These are phyloP conservation scores for Pisolithus microcarpus DNA, from an alignment of 768 basidiomycete genomes.

Conservation along the genomic window DNA sequence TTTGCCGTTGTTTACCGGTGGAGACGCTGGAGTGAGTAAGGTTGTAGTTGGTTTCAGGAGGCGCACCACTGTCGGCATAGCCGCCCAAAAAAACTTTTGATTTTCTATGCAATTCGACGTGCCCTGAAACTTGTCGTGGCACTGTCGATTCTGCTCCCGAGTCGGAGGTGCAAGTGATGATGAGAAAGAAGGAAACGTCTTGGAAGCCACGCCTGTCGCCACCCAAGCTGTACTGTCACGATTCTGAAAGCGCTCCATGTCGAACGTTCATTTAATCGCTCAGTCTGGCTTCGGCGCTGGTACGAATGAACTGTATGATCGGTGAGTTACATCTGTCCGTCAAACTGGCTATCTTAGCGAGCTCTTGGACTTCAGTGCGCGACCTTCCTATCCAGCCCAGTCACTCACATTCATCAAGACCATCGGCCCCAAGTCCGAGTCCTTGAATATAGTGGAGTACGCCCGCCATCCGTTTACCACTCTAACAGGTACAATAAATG, in stretches of 20 bases:
- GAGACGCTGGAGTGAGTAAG: neutral
- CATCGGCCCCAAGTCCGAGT: constrained; percentile 30
- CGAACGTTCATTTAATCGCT: constrained; percentile 58
- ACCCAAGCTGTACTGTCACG: neutral
- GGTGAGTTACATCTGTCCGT: constrained; percentile 29
- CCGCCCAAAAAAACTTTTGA: too few species aligned
- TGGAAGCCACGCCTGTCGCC: neutral
- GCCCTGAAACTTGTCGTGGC: too few species aligned
- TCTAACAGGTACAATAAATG: constrained; percentile 1
- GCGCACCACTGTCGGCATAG: too few species aligned
- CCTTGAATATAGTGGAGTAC: constrained; percentile 66
- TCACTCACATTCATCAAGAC: constrained; percentile 57
- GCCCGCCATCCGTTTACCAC: constrained; percentile 15
- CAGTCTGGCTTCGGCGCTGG: constrained; percentile 67
- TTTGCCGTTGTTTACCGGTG: neutral
- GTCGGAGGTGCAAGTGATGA: too few species aligned
- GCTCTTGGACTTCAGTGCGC: constrained; percentile 39
- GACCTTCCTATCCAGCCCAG: constrained; percentile 73
- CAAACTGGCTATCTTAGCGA: neutral
- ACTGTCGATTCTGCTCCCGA: too few species aligned
- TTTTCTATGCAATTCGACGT: too few species aligned
- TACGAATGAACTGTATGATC: constrained; percentile 79
- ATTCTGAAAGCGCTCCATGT: constrained; percentile 16
- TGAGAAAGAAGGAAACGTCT: neutral
- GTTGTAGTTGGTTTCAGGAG: too few species aligned